Percentiles rank a stretch among this genome's conserved stretches.
Evolutionary conservation across 768 basidiomycete species (phyloP).

Genomic region (Chiua virens): DNA sequence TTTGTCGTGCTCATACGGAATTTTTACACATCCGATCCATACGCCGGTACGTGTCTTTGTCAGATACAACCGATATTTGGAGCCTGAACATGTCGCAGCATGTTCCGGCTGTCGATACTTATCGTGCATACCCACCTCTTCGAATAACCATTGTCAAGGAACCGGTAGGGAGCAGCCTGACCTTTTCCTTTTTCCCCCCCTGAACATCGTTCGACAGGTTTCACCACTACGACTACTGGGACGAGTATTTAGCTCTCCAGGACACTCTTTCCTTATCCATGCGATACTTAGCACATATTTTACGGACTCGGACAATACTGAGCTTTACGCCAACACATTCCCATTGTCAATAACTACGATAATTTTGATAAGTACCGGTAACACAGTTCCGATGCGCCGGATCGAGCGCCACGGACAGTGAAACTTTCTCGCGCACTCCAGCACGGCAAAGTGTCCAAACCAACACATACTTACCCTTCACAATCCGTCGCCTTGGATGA

Average conservation of each 20-base stretch:
- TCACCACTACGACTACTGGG: slow-evolving; percentile 32
- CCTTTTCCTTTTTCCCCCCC: background rate
- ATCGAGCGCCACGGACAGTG: too few species aligned
- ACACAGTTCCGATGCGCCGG: too few species aligned
- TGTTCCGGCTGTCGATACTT: slow-evolving; percentile 88
- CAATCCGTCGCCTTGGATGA: slow-evolving; percentile 9
- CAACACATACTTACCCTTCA: background rate
- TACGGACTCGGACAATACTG: slow-evolving; percentile 10
- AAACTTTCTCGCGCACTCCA: background rate
- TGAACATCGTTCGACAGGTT: slow-evolving; percentile 17
- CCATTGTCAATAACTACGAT: too few species aligned
- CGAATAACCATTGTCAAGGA: slow-evolving; percentile 67
- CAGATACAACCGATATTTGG: background rate
- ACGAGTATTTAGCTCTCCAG: slow-evolving; percentile 23
- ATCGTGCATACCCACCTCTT: slow-evolving; percentile 80
- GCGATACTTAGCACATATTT: slow-evolving; percentile 2
- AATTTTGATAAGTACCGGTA: too few species aligned
- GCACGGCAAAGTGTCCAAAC: background rate
- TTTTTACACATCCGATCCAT: slow-evolving; percentile 88
- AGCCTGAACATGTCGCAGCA: slow-evolving; percentile 41
- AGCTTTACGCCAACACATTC: background rate
- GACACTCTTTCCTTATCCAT: background rate
- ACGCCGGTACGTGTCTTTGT: slow-evolving; percentile 55
- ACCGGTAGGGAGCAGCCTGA: slow-evolving; percentile 29
- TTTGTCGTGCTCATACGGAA: slow-evolving; percentile 83